These are phyloP conservation scores for Corynascus novoguineensis DNA, from an alignment of 495 filamentous ascomycete species.

Conservation along the genomic window DNA sequence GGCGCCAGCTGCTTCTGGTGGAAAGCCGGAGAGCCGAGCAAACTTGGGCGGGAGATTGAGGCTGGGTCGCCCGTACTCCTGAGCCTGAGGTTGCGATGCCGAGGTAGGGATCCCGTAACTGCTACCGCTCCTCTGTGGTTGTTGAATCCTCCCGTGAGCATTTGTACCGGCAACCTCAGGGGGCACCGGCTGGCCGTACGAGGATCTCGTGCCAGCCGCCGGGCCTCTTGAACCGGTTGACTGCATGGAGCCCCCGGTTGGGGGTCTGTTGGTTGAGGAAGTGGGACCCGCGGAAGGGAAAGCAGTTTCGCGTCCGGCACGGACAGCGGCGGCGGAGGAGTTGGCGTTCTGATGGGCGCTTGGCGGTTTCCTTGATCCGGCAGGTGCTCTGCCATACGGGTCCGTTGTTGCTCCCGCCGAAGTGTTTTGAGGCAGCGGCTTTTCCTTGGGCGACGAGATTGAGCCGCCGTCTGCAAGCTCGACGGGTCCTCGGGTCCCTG, in stretches of 20 bases:
- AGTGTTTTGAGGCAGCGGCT: slow-evolving; percentile 50
- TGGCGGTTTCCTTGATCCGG: slow-evolving; percentile 39
- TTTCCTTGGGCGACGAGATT: slow-evolving; percentile 41
- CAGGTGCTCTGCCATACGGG: slow-evolving; percentile 37
- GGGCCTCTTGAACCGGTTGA: slow-evolving; percentile 58
- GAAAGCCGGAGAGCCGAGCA: slow-evolving; percentile 44
- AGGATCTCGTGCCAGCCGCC: slow-evolving; percentile 60
- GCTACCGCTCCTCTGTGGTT: slow-evolving; percentile 69
- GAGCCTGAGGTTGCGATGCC: slow-evolving; percentile 43
- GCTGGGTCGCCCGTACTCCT: slow-evolving; percentile 55
- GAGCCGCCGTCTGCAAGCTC: slow-evolving; percentile 30
- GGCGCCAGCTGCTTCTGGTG: slow-evolving; percentile 6
- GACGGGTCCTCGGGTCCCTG: slow-evolving; percentile 44
- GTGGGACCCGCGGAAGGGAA: slow-evolving; percentile 38
- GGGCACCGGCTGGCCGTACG: slow-evolving; percentile 83
- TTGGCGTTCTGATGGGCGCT: slow-evolving; percentile 43
- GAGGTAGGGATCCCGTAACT: slow-evolving; percentile 69
- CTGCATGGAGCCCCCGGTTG: slow-evolving; percentile 75
- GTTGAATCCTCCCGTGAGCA: slow-evolving; percentile 83
- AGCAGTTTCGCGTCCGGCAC: slow-evolving; percentile 49
- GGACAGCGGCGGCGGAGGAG: slow-evolving; percentile 40
- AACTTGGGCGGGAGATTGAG: slow-evolving; percentile 50
- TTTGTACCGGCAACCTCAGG: slow-evolving; percentile 86
- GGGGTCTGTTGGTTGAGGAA: slow-evolving; percentile 57
- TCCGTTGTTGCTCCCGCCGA: slow-evolving; percentile 41